A percentile compares a stretch with the other conserved stretches of the same genome.
Conservation (phyloP, 2,329 filamentous ascomycete genomes). For the Fonsecaea monophora region DNA sequence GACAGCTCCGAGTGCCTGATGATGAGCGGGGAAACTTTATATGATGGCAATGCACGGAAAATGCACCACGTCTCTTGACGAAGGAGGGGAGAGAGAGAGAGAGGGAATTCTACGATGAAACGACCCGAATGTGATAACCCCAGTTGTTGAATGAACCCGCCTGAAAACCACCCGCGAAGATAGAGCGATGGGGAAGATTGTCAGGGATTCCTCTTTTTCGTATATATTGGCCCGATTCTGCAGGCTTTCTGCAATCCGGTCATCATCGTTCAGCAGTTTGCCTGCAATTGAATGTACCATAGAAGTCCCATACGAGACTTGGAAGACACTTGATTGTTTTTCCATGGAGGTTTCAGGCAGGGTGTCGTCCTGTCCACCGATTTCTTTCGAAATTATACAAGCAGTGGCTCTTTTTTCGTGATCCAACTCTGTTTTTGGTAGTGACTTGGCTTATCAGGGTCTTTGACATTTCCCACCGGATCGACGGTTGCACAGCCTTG, state of each 20-base stretch:
- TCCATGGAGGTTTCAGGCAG: background rate
- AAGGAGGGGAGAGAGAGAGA: background rate
- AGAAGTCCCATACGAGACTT: background rate
- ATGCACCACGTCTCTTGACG: background rate
- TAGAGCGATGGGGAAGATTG: background rate
- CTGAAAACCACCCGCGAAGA: background rate
- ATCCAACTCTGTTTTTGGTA: background rate
- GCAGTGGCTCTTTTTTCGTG: background rate
- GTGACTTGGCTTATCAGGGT: background rate
- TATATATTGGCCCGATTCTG: background rate
- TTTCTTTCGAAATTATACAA: background rate
- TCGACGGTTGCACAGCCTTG: conserved; percentile 1
- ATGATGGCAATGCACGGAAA: background rate
- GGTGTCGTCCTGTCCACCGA: background rate
- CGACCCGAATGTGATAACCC: background rate
- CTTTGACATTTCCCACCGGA: background rate
- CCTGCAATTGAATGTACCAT: background rate
- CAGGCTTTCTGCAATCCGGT: background rate
- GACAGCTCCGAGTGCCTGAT: conserved; percentile 17
- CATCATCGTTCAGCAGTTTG: background rate
- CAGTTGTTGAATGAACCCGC: conserved; percentile 1
- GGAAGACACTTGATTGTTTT: background rate
- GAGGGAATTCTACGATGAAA: background rate
- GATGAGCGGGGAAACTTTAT: conserved; percentile 20
- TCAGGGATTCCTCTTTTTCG: background rate